Percentiles rank a stretch among this genome's conserved stretches.
Evolutionary conservation across 2,329 filamentous ascomycete genomes (phyloP).

Genomic region (Scytalidium lignicola): DNA sequence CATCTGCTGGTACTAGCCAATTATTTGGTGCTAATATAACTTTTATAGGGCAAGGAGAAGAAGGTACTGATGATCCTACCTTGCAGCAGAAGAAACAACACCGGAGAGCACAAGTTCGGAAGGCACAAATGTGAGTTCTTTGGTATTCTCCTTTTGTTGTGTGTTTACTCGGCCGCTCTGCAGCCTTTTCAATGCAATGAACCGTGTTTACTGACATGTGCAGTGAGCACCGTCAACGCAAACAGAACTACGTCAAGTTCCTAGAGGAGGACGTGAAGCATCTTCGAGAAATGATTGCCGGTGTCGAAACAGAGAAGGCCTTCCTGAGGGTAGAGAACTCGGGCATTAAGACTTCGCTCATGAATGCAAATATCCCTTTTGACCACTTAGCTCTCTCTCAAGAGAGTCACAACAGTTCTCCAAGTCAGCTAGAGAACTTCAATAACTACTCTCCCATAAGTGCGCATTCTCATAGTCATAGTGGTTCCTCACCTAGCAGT

Average conservation of each 20-base stretch:
- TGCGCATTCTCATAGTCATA: not conserved
- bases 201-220: not conserved
- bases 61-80: not conserved
- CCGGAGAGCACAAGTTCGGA: slow-evolving; percentile 24
- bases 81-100: slow-evolving; percentile 15
- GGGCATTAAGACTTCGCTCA: slow-evolving; percentile 12
- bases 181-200: not conserved
- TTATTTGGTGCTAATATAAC: not conserved
- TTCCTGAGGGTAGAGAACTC: slow-evolving; percentile 17
- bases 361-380: slow-evolving; percentile 7
- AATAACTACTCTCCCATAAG: not conserved
- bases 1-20: not conserved
- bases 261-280: slow-evolving; percentile 24
- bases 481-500: slow-evolving; percentile 3
- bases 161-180: not conserved
- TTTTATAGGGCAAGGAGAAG: not conserved
- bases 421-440: not conserved
- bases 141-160: not conserved
- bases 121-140: slow-evolving; percentile 21
- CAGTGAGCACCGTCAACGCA: slow-evolving; percentile 25
- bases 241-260: slow-evolving; percentile 23
- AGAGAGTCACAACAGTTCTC: not conserved
- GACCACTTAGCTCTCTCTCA: not conserved
- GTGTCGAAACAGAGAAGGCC: slow-evolving; percentile 13
- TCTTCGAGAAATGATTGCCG: slow-evolving; percentile 20